Evolutionary conservation across 163 green algal genomes (phyloP), one percentile per base, ranked within the genome.

Genomic region (Smithsoniella earleae): DNA sequence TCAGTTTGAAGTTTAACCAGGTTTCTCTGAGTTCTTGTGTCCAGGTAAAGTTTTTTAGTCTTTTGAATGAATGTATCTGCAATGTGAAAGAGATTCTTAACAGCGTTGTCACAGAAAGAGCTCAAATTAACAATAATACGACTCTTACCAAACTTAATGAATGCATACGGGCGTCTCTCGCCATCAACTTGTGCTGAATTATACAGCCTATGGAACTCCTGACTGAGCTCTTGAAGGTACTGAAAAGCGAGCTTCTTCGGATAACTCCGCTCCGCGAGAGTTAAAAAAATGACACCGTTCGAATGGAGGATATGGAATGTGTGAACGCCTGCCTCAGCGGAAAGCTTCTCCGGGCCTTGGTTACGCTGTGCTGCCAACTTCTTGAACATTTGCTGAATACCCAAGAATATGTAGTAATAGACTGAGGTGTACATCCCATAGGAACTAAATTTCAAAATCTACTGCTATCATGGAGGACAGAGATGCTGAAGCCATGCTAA

Each of bases 31-130:
- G 94, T 98, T 27, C 91, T 85, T 0, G 90, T 96, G 81, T 99
- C 95, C 52, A 95, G 69, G 75, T 98, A 99, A 27, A 98, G 82
- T 81, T 96, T 97, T 76, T 93, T 96, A 3, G 93, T 99, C 77
- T 96, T 97, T 76, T 98, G 92, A 66, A 99, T 98, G 78, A 98
- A 98, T 1, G 93, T 99, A 82, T 99, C 92, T 97, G 86, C 62
- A 78, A n/a, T n/a, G n/a, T n/a, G n/a, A n/a, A n/a, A n/a, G n/a
- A n/a, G n/a, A n/a, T n/a, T n/a, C n/a, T n/a, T n/a, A n/a, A n/a
- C n/a, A n/a, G n/a, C n/a, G n/a, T n/a, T n/a, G n/a, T n/a, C n/a
- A n/a, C n/a, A n/a, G n/a, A n/a, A n/a, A n/a, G n/a, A n/a, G n/a
- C n/a, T n/a, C n/a, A n/a, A n/a, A n/a, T n/a, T n/a, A n/a, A n/a